Evolutionary conservation across 2,329 filamentous ascomycete species (phyloP), one percentile per base, ranked within the genome.

Genomic region (Penicillium brasilianum): DNA sequence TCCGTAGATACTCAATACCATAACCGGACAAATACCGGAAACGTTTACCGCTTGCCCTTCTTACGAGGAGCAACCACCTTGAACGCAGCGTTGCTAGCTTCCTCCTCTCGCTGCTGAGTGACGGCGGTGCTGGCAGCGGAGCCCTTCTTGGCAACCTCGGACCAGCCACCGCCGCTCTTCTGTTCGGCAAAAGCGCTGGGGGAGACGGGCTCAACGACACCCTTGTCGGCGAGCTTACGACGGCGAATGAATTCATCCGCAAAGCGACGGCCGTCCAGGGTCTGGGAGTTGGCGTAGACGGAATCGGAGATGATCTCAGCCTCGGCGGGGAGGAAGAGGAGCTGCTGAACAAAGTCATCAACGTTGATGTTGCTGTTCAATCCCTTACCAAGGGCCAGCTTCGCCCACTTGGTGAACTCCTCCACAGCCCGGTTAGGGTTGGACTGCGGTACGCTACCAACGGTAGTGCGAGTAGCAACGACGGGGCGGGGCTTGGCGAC

Each of bases 61-160:
- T 97, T 98, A 78, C 95, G 93, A 65, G 89, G 86, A 14, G 92
- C 87, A 11, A 98, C 94, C 56, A 98, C 91, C 83, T 95, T 95
- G 82, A 97, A 98, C 53, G 86, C 87, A 10, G 89, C 78, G 62
- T 76, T 80, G 63, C 76, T 78, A 63, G 73, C 76, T 74, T 75
- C 74, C 69, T 80, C 76, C 51, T 81, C 76, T 34, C 84, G 84
- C 63, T 81, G 82, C 52, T 76, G 74, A 58, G 81, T 80, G 52
- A 64, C 39, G n/a, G 59, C 59, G 55, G 62, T 51, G 10, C 59
- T 62, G 18, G 62, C 66, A 36, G 70, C 72, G 53, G 80, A 81
- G 25, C 90, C 90, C 84, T 97, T 97, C 88, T 98, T 98, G 1
- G 95, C 95, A 55, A 99, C 95, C 80, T 98, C 95, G 69, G 85